Evolutionary conservation across 129 eudicot species (phyloP).

Genomic region (carrot (Daucus carota)): DH1_v3.0 NC_030384.2:38208001-38208500

Average conservation of each 20-base stretch:
- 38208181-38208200: not conserved
- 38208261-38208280: not conserved
- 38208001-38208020: not conserved
- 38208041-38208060: not conserved
- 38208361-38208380: no score
- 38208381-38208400: no score
- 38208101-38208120: not conserved
- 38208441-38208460: no score
- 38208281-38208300: not conserved
- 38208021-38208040: not conserved
- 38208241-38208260: not conserved
- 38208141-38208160: not conserved
- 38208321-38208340: not conserved
- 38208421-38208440: no score
- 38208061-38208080: not conserved
- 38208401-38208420: no score
- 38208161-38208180: not conserved
- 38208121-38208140: not conserved
- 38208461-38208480: no score
- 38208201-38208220: not conserved
- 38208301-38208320: not conserved
- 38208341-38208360: not conserved
- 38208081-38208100: not conserved
- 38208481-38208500: not conserved
- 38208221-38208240: not conserved